Percentiles rank a stretch among this genome's conserved stretches.
phyloP scores from a whole-genome alignment of 495 filamentous ascomycete genomes.

The Pyrenula aspistea region DNA sequence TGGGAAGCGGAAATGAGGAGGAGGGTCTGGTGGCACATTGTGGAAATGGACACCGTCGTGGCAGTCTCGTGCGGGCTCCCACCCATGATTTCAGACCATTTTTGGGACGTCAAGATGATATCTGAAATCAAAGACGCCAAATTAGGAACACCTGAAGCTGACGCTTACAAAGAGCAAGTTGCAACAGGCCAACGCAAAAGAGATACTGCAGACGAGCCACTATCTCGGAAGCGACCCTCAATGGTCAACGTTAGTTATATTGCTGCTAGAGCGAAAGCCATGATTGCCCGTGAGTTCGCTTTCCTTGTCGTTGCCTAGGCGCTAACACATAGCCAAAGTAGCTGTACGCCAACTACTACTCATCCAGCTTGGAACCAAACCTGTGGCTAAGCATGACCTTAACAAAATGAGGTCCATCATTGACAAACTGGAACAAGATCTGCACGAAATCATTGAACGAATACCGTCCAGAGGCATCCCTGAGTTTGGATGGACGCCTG shows the following conservation, averaged over 20 bases:
- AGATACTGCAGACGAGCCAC: slow-evolving; percentile 33
- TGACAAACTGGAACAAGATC: slow-evolving; percentile 29
- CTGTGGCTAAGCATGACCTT: slow-evolving; percentile 30
- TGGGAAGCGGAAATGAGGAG: slow-evolving; percentile 59
- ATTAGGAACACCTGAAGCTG: slow-evolving; percentile 25
- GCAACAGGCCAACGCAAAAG: slow-evolving; percentile 18
- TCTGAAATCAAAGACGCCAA: slow-evolving; percentile 35
- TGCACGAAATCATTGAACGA: slow-evolving; percentile 29
- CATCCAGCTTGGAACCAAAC: slow-evolving; percentile 33
- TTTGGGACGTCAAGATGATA: slow-evolving; percentile 33
- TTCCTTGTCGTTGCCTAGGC: background rate
- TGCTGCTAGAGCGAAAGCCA: slow-evolving; percentile 32
- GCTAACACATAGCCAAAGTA: slow-evolving; percentile 17
- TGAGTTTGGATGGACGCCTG: background rate
- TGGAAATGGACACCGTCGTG: slow-evolving; percentile 48
- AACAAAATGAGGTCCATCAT: slow-evolving; percentile 31
- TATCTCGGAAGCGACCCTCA: slow-evolving; percentile 29
- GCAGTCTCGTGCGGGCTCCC: slow-evolving; percentile 36
- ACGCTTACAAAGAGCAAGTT: slow-evolving; percentile 23
- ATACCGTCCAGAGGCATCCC: slow-evolving; percentile 15
- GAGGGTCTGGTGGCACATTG: slow-evolving; percentile 63
- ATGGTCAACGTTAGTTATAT: slow-evolving; percentile 37
- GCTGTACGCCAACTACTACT: slow-evolving; percentile 31
- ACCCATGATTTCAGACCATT: slow-evolving; percentile 29
- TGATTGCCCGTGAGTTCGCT: slow-evolving; percentile 29